Conservation (phyloP, 2,329 filamentous ascomycete species). For the Pestalotiopsis sp. region DNA sequence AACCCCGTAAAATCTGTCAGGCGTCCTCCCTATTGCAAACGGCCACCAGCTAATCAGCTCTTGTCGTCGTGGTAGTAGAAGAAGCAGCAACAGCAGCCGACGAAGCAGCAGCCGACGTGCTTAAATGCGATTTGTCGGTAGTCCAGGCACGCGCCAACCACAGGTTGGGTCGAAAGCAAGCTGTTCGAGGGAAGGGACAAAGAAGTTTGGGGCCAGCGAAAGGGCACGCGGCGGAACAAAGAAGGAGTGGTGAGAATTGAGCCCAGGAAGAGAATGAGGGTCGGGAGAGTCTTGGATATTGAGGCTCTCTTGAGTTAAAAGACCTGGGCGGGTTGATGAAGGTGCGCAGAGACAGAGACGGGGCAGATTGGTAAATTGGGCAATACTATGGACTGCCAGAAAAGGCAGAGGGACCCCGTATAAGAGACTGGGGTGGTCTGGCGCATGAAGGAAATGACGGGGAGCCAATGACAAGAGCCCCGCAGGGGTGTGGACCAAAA, state of each 20-base stretch:
- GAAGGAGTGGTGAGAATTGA: not conserved
- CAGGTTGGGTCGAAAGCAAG: not conserved
- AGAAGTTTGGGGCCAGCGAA: not conserved
- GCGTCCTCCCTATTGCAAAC: not conserved
- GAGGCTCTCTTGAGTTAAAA: conserved; percentile 6
- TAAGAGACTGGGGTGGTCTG: conserved; percentile 1
- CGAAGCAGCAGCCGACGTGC: not conserved
- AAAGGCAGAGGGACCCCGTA: conserved; percentile 5
- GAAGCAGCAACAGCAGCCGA: not conserved
- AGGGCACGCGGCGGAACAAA: not conserved
- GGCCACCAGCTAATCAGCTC: not conserved
- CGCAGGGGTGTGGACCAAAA: not conserved
- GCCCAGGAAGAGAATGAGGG: conserved; percentile 4
- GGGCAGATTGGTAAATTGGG: not conserved
- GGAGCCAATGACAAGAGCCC: conserved; percentile 9
- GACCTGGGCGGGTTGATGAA: not conserved
- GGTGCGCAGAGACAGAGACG: not conserved
- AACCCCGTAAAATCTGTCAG: not conserved
- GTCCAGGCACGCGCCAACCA: not conserved
- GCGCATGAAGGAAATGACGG: conserved; percentile 10
- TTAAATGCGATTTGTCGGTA: not conserved
- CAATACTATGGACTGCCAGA: conserved; percentile 4
- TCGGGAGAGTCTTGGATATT: not conserved
- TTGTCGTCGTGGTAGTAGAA: not conserved
- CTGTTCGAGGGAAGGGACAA: not conserved